These are phyloP conservation scores for Xanthoconium purpureum DNA, from an alignment of 768 basidiomycete species.

Conservation along the genomic window DNA sequence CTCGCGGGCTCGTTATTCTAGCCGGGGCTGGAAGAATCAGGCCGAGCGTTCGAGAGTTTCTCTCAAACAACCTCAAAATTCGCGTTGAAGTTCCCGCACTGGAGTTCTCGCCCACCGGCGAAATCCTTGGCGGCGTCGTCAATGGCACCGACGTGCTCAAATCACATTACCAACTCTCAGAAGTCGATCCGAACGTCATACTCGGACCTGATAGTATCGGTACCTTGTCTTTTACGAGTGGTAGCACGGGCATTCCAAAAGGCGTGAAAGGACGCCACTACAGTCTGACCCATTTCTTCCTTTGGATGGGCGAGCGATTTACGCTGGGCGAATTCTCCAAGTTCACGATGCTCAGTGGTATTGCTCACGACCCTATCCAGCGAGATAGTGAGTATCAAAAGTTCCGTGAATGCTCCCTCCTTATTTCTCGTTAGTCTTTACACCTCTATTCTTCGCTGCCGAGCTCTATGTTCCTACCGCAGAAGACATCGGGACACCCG, in stretches of 20 bases:
- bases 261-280: conserved; percentile 96
- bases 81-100: conserved; percentile 90
- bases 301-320: conserved; percentile 96
- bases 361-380: conserved; percentile 98
- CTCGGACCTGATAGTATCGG: conserved; percentile 96
- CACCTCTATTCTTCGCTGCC: conserved; percentile 96
- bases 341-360: conserved; percentile 98
- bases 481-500: conserved; percentile 96
- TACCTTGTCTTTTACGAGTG: conserved; percentile 94
- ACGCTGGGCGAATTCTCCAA: conserved; percentile 68
- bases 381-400: conserved; percentile 80
- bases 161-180: conserved; percentile 45
- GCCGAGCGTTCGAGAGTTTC: conserved; percentile 79
- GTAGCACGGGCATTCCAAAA: conserved; percentile 97
- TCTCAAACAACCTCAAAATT: conserved; percentile 73
- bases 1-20: conserved; percentile 86
- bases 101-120: conserved; percentile 62
- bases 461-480: conserved; percentile 93
- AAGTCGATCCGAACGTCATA: conserved; percentile 73
- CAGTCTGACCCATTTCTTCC: conserved; percentile 97
- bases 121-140: conserved; percentile 60
- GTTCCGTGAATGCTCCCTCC: not conserved
- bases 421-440: conserved; percentile 70
- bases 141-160: conserved; percentile 62
- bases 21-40: conserved; percentile 84